Conservation (phyloP, 306 rosid species). For the Abrus pulchellus region DNA sequence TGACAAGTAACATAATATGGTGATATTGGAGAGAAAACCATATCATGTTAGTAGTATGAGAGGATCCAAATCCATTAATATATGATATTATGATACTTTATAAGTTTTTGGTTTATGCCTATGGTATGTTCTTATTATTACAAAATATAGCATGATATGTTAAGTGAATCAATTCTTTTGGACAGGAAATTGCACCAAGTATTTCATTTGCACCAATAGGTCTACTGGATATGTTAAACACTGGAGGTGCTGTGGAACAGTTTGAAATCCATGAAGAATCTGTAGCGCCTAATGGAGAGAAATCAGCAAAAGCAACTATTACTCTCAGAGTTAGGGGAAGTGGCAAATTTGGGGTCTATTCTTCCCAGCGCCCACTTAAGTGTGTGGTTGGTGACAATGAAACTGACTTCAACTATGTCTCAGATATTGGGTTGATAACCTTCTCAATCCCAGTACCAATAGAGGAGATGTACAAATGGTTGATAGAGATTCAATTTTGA, state of each 20-base stretch:
- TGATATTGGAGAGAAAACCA: too few species aligned
- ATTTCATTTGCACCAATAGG: conserved; percentile 36
- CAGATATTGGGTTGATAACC: conserved; percentile 59
- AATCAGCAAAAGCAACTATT: background rate
- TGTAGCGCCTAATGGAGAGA: background rate
- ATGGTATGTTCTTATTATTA: background rate
- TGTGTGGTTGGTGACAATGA: conserved; percentile 59
- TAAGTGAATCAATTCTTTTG: background rate
- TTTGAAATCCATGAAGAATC: conserved; percentile 14
- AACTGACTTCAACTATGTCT: conserved; percentile 55
- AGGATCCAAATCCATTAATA: too few species aligned
- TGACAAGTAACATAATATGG: too few species aligned
- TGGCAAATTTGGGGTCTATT: conserved; percentile 33
- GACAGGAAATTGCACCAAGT: conserved; percentile 26
- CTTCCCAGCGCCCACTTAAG: conserved; percentile 17
- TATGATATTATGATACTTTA: too few species aligned
- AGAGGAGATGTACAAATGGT: conserved; percentile 68
- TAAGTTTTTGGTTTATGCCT: background rate
- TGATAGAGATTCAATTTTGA: conserved; percentile 62
- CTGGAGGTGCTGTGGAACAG: conserved; percentile 36
- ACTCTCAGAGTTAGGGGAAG: conserved; percentile 20
- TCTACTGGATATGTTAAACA: conserved; percentile 37
- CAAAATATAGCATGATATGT: background rate
- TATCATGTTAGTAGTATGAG: too few species aligned
- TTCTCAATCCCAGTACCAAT: conserved; percentile 56